Evolutionary conservation across 106 monocot genomes (phyloP), one percentile per base, ranked within the genome.

Genomic region (Hemerocallis citrina): DNA sequence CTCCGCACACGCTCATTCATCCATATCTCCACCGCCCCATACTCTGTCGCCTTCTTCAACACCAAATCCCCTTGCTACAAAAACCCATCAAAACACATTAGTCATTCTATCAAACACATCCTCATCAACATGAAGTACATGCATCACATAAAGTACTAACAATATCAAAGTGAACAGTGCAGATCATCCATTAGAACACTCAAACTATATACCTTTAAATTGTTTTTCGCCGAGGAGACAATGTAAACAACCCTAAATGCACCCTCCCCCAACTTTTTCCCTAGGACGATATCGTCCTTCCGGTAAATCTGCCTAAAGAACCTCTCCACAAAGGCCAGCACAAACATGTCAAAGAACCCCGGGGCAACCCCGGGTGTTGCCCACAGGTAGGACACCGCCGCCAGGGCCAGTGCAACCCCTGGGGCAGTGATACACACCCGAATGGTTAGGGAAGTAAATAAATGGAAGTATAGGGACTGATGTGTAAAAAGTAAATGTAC

Each of bases 1-100:
- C 89, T 75, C 34, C 86, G 61, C 27, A 77, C 94, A 0, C 94
- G 76, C 64, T 95, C 94, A 27, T 95, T 95, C 94, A 95, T 95
- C 94, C 94, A 95, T 13, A 95, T 95, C 75, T 95, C 94, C 60
- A 95, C 89, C 4, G 94, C 94, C 3, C 94, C 94, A 57, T 95
- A 95, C 52, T 95, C 89, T 4, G 89, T 95, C 7, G 94, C 94
- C 61, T 89, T 95, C 62, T 89, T 95, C 66, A 95, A 40, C 25
- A 95, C 89, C 59, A 94, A 46, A 72, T 80, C 85, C 35, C 78
- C 83, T 71, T 82, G 71, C 85, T 85, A 75, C 49, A 64, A 49
- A n/a, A n/a, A 4, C 19, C 21, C 8, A 58, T 7, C 10, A 52
- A 52, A 58, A 20, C 19, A 37, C 3, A 39, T n/a, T n/a, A n/a